Evolutionary conservation across 2,329 filamentous ascomycete species (phyloP).

Genomic region (Cladosporium austrohemisphaericum): DNA sequence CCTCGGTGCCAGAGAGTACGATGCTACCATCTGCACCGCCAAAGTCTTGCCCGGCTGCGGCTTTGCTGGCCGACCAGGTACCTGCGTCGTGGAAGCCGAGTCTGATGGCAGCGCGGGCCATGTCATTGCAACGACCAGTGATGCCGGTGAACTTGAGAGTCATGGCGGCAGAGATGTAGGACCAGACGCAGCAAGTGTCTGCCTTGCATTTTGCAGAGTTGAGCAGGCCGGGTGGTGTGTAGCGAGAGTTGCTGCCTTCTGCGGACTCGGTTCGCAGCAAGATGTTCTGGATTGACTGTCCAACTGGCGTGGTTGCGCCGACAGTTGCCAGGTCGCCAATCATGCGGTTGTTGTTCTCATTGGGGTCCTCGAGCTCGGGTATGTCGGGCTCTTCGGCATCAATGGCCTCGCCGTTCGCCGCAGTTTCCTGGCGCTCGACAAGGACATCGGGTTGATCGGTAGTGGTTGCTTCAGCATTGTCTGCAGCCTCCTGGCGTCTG

Average conservation of each 20-base stretch:
- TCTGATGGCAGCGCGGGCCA: slow-evolving; percentile 45
- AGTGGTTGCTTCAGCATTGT: neutral
- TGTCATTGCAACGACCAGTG: slow-evolving; percentile 37
- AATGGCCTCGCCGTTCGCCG: slow-evolving; percentile 3
- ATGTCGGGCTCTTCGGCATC: slow-evolving; percentile 2
- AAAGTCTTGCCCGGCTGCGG: slow-evolving; percentile 28
- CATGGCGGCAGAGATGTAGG: slow-evolving; percentile 38
- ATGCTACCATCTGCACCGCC: slow-evolving; percentile 49
- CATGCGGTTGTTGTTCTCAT: slow-evolving; percentile 14
- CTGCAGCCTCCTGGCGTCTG: neutral
- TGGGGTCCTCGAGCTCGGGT: slow-evolving; percentile 8
- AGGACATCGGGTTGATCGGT: no score
- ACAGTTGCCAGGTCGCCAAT: slow-evolving; percentile 22
- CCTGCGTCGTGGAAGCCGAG: slow-evolving; percentile 49
- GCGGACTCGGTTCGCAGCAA: slow-evolving; percentile 20
- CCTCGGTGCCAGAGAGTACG: slow-evolving; percentile 40
- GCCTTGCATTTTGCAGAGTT: slow-evolving; percentile 20
- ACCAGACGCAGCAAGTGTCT: slow-evolving; percentile 47
- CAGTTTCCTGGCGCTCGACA: neutral
- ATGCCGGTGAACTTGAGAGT: slow-evolving; percentile 15
- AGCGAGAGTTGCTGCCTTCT: slow-evolving; percentile 15
- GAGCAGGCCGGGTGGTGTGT: slow-evolving; percentile 17
- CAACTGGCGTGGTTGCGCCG: slow-evolving; percentile 21
- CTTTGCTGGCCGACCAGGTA: slow-evolving; percentile 38
- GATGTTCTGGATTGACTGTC: slow-evolving; percentile 20